Evolutionary conservation across 148 eudicot genomes (phyloP), one percentile per base, ranked within the genome.

Genomic region (Rhododendron vialii): DNA sequence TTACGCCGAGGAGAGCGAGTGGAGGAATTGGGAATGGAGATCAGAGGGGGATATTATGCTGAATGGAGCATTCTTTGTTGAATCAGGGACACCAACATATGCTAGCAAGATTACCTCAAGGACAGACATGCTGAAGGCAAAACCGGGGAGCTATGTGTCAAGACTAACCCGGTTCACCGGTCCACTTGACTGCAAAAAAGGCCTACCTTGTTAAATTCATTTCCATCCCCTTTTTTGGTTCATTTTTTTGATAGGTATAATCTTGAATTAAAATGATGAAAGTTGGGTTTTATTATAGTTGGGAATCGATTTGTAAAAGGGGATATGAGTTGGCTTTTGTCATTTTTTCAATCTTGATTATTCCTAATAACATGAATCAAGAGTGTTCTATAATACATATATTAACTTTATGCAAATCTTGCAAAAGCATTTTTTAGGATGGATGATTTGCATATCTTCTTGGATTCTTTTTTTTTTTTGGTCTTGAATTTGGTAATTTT

Each of bases 21-120:
- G 93, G 94, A 88, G 3, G 78, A 81, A 84, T 1, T 92, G 94
- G 94, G 87, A 87, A 79, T 92, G 94, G 94, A 87, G 89, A 84
- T 91, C 94, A 10, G 93, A 91, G 85, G 89, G 90, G 2, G 94
- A 92, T 69, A 4, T 84, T 67, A 88, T 88, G 63, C 47, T 73
- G 84, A 91, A 92, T 43, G 94, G 94, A 63, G 94, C 94, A 26
- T 90, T 63, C 89, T 91, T 92, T 65, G 65, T 36, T 2, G 83
- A 87, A 30, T 91, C 94, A 93, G 94, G n/a, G 43, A 73, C 28
- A 84, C 88, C 12, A 57, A 78, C 0, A 8, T 1, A n/a, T 65
- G 12, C 20, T 17, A 30, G 38, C 30, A 82, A 83, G 3, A 87
- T 86, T 15, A 83, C 80, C 78, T 14, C 69, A 3, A 83, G 7